Evolutionary conservation across 768 basidiomycete species (phyloP).

Genomic region (Tricholoma bakamatsutake): DNA sequence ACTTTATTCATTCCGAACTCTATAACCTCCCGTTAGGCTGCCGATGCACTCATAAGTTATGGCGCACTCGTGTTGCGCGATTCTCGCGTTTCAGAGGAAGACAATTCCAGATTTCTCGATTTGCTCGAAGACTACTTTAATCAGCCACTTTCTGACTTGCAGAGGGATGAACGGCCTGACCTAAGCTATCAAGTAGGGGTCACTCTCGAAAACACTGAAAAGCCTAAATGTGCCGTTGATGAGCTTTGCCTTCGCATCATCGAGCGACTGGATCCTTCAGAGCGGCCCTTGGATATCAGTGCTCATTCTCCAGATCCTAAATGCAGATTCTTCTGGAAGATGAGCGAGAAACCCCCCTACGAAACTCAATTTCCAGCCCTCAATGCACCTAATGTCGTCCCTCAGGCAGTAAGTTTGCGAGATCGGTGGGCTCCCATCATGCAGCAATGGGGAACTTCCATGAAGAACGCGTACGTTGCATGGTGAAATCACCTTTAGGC

Average conservation of each 20-base stretch:
- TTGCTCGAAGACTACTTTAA: conserved; percentile 92
- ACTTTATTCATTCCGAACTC: not conserved
- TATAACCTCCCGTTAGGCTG: conserved; percentile 45
- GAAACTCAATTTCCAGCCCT: conserved; percentile 70
- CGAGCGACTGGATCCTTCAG: conserved; percentile 61
- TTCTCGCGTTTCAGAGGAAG: conserved; percentile 74
- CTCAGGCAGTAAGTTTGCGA: conserved; percentile 50
- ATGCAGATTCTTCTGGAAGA: conserved; percentile 90
- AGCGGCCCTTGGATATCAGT: conserved; percentile 81
- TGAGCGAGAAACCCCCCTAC: conserved; percentile 71
- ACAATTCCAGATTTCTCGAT: conserved; percentile 81
- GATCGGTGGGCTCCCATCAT: conserved; percentile 66
- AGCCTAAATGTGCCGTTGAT: conserved; percentile 78
- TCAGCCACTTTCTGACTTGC: conserved; percentile 55
- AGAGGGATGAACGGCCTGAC: conserved; percentile 79
- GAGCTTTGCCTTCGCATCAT: conserved; percentile 82
- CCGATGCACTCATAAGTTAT: conserved; percentile 74
- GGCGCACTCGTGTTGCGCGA: conserved; percentile 87
- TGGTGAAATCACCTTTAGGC: not conserved
- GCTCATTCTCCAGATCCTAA: conserved; percentile 88
- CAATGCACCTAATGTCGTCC: conserved; percentile 80
- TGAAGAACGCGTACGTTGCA: conserved; percentile 75
- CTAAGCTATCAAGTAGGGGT: conserved; percentile 90
- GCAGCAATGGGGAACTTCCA: conserved; percentile 82
- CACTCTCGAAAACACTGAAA: conserved; percentile 95